Percentiles rank a stretch among this genome's conserved stretches.
Evolutionary conservation across 371 early-diverging fungal species (phyloP).

Genomic region (Mortierella sp.): DNA sequence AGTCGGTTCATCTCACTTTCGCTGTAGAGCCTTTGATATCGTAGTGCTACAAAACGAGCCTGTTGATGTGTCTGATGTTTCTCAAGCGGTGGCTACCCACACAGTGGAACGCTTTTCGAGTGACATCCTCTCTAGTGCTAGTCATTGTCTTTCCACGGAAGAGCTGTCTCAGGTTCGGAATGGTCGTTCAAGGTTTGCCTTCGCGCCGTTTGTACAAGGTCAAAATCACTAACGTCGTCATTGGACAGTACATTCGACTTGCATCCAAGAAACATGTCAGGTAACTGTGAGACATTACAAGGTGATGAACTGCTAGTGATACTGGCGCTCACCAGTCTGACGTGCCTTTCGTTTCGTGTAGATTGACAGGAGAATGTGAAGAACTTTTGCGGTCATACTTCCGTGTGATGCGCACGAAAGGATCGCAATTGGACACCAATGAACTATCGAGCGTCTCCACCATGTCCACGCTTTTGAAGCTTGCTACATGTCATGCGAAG

Average conservation of each 20-base stretch:
- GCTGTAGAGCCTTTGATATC: conserved; percentile 32
- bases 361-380: conserved; percentile 26
- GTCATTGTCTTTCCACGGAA: not conserved
- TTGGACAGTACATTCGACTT: conserved; percentile 19
- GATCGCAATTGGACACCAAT: conserved; percentile 13
- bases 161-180: conserved; percentile 14
- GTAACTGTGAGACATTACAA: not conserved
- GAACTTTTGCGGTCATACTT: conserved; percentile 29
- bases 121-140: not conserved
- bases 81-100: conserved; percentile 8
- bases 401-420: conserved; percentile 33
- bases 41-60: conserved; percentile 33
- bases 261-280: conserved; percentile 31
- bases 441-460: conserved; percentile 19
- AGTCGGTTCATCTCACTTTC: not conserved
- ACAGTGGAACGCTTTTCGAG: not conserved
- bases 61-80: conserved; percentile 12
- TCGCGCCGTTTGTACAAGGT: too few species aligned
- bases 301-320: not conserved
- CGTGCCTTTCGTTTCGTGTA: not conserved
- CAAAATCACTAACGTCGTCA: not conserved
- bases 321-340: not conserved
- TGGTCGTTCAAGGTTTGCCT: too few species aligned
- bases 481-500: conserved; percentile 46
- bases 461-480: conserved; percentile 32